phyloP scores from a whole-genome alignment of 768 basidiomycete genomes.

The Collybia mongolica region DNA sequence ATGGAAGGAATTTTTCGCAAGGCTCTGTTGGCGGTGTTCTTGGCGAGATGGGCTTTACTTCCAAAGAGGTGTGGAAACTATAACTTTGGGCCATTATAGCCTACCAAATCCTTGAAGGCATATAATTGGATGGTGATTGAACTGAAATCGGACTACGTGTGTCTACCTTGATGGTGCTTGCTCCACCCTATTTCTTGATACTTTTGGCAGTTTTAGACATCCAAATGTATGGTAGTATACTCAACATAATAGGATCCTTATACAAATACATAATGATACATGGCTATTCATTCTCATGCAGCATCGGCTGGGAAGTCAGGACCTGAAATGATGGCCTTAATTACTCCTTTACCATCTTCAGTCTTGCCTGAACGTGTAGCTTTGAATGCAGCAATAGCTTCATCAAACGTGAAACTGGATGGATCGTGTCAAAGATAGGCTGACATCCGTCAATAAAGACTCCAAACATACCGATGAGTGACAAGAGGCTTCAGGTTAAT shows the following conservation, averaged over 20 bases:
- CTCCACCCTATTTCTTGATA: neutral
- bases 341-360: conserved; percentile 82
- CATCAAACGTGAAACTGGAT: conserved; percentile 67
- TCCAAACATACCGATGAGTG: conserved; percentile 67
- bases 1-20: conserved; percentile 74
- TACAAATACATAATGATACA: conserved; percentile 9
- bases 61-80: conserved; percentile 70
- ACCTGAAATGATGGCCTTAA: conserved; percentile 88
- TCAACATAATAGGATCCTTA: neutral
- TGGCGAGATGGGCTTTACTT: conserved; percentile 58
- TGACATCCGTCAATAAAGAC: neutral
- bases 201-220: neutral
- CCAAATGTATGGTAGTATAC: conserved; percentile 1
- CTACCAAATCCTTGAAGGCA: too few species aligned
- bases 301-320: conserved; percentile 55
- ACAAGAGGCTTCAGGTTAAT: conserved; percentile 87
- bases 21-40: conserved; percentile 68
- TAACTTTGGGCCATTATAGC: conserved; percentile 17
- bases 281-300: conserved; percentile 8
- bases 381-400: conserved; percentile 80
- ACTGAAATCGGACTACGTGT: neutral
- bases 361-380: conserved; percentile 80
- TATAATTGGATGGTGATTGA: too few species aligned
- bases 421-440: conserved; percentile 2
- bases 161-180: too few species aligned